phyloP scores from a whole-genome alignment of 805 yeast species.

The Scheffersomyces stipitis region DNA sequence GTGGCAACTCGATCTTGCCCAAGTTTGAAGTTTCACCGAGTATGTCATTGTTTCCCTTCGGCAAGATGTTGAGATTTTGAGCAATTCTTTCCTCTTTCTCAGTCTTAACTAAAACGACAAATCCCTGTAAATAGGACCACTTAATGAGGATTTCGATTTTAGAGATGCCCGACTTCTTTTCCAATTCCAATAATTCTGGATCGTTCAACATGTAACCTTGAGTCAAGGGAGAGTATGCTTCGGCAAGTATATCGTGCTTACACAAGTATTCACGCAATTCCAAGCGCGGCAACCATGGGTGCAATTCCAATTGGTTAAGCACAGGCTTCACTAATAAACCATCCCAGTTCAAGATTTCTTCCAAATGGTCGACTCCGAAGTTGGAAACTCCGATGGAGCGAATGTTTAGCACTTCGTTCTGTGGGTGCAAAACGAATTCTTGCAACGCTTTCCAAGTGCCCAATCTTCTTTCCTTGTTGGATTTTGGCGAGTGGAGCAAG shows the following conservation, averaged over 20 bases:
- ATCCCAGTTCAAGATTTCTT: constrained; percentile 60
- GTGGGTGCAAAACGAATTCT: constrained; percentile 51
- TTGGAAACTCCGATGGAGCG: constrained; percentile 79
- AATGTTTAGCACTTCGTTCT: constrained; percentile 50
- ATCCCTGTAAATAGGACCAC: constrained; percentile 73
- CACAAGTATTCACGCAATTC: constrained; percentile 63
- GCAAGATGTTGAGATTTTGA: constrained; percentile 54
- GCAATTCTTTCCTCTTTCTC: constrained; percentile 50
- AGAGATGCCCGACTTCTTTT: constrained; percentile 48
- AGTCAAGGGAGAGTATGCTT: constrained; percentile 81
- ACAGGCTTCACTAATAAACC: constrained; percentile 45
- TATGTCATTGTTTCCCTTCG: constrained; percentile 19
- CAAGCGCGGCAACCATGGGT: constrained; percentile 76
- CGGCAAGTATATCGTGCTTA: constrained; percentile 55
- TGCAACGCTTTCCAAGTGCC: constrained; percentile 75
- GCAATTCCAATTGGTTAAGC: constrained; percentile 79
- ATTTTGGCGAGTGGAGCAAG: constrained; percentile 53
- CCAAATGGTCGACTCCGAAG: constrained; percentile 58
- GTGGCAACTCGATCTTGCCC: constrained; percentile 42
- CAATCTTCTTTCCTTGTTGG: constrained; percentile 42
- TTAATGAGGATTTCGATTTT: constrained; percentile 65
- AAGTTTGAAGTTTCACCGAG: constrained; percentile 24
- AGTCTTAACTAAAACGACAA: constrained; percentile 43
- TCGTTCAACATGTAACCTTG: constrained; percentile 59
- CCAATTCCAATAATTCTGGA: constrained; percentile 50